Base-by-base conservation (phyloP, 2,329 filamentous ascomycete genomes). In the Bertia moriformis region DNA sequence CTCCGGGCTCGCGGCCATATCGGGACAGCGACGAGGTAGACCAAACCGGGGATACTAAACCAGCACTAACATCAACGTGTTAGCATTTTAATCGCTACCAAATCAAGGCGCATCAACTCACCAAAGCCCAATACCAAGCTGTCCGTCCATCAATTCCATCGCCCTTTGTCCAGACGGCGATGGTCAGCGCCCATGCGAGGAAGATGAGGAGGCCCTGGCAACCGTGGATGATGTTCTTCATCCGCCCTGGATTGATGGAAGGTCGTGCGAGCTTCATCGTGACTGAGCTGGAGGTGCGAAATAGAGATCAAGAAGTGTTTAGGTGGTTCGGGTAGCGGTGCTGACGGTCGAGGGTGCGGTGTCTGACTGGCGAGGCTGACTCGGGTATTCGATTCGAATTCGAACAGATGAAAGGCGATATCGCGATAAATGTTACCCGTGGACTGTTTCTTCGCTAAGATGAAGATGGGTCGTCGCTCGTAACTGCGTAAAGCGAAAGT, bases 11-110 rank as follows among this genome's bases (percentile, higher is more conserved):
- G 67, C 18, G 65, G 64, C 67, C 71, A 78, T 58, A 73, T 69
- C 4, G 73, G 73, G 3, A 73, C 68, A 51, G 71, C 71, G 36
- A 67, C 62, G 40, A 74, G 67, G 51, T 77, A 78, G 41, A 76
- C 59, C 24, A 77, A 57, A 19, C 67, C 68, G 12, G 72, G 72
- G 32, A 72, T 60, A 32, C 65, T 67, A 45, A 76, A 52, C 61
- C 71, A 77, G 51, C 73, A 77, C 73, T 36, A 43, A 10, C n/a
- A n/a, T 22, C 37, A 18, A 15, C 19, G n/a, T 30, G 13, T 12
- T 36, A 19, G 32, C 29, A 29, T 14, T 19, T 38, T 24, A 29
- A 29, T 29, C 35, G n/a, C 20, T 30, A 18, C 38, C 18, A 17
- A 12, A 19, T 19, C 14, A 35, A 18, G 12, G 17, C 30, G 3